A percentile compares a stretch with the other conserved stretches of the same genome.
These are phyloP conservation scores for Allium cepa DNA, from an alignment of 106 monocot genomes.

Conservation along the genomic window DNA sequence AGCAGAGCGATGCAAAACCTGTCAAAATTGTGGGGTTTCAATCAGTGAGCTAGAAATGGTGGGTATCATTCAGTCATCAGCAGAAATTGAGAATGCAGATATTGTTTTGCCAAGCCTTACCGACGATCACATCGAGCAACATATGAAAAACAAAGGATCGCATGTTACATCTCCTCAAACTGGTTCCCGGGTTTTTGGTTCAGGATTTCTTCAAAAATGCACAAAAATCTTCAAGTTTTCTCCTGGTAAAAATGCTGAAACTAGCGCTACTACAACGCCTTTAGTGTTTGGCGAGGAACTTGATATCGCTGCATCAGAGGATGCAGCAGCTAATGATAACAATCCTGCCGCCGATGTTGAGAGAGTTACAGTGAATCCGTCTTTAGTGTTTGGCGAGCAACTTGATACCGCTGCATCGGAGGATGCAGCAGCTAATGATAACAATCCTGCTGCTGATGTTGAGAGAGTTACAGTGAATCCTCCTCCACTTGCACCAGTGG, in stretches of 20 bases:
- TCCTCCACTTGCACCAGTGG: too few species aligned
- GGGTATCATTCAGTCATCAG: conserved; percentile 15
- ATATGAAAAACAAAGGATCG: conserved; percentile 17
- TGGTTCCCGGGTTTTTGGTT: conserved; percentile 2
- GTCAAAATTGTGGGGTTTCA: conserved; percentile 62
- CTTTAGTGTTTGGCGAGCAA: conserved; percentile 16
- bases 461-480: too few species aligned
- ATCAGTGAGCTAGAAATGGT: conserved; percentile 38
- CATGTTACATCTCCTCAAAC: conserved; percentile 21
- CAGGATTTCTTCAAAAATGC: conserved; percentile 60
- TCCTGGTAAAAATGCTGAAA: conserved; percentile 37
- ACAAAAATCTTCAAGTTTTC: conserved; percentile 72
- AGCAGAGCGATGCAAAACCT: conserved; percentile 44
- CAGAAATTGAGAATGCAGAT: conserved; percentile 32
- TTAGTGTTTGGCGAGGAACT: conserved; percentile 14
- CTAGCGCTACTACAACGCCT: conserved; percentile 14
- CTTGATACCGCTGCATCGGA: background rate
- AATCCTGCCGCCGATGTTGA: too few species aligned
- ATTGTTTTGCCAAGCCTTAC: conserved; percentile 50
- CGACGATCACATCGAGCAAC: conserved; percentile 33
- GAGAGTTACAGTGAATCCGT: too few species aligned
- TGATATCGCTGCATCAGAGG: conserved; percentile 25
- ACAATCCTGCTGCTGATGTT: too few species aligned
- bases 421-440: too few species aligned
- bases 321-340: background rate